A percentile compares a stretch with the other conserved stretches of the same genome.
Evolutionary conservation across 345 rosid genomes (phyloP).

Genomic region (Eucalyptus pauciflora): DNA sequence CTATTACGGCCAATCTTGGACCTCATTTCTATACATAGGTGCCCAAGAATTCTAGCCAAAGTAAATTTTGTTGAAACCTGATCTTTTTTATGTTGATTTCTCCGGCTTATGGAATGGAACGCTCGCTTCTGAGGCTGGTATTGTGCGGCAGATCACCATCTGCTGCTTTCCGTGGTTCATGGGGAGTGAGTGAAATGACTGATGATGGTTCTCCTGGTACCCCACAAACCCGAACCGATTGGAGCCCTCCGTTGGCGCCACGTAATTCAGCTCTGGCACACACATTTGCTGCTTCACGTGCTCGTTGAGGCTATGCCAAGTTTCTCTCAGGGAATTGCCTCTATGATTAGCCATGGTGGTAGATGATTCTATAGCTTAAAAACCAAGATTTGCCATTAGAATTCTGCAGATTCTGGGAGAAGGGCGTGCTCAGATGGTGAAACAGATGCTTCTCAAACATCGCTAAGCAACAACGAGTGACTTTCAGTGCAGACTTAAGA

Average conservation of each 20-base stretch:
- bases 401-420: background rate
- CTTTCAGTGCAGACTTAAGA: background rate
- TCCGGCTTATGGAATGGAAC: background rate
- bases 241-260: background rate
- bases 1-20: background rate
- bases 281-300: background rate
- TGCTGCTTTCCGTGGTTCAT: background rate
- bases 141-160: background rate
- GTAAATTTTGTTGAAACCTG: background rate
- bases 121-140: background rate
- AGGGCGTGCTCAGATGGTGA: background rate
- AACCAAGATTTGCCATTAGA: background rate
- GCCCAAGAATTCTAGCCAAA: background rate
- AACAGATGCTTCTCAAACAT: background rate
- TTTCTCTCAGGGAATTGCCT: background rate
- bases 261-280: background rate
- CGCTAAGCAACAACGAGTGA: background rate
- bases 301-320: background rate
- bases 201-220: background rate
- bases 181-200: background rate
- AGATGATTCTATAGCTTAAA: background rate
- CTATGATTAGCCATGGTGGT: background rate
- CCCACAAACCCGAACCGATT: background rate
- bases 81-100: background rate
- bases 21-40: background rate